These are phyloP conservation scores for Zymoseptoria ardabiliae DNA, from an alignment of 2,329 filamentous ascomycete species.

Conservation along the genomic window DNA sequence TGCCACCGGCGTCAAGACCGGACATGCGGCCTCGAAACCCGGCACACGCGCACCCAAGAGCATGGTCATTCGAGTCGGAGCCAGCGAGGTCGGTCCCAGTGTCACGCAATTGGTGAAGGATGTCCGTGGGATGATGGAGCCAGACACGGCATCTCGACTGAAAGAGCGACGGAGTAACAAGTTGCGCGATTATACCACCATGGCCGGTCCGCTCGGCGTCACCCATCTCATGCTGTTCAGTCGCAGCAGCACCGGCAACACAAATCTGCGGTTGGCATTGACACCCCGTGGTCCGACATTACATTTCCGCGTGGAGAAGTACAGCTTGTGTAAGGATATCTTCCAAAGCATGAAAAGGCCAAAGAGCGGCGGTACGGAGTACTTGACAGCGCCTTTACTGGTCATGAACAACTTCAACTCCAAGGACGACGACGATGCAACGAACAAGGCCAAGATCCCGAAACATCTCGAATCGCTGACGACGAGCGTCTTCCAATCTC, in stretches of 20 bases:
- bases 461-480: constrained; percentile 89
- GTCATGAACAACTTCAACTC: constrained; percentile 98
- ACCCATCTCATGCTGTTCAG: constrained; percentile 92
- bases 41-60: constrained; percentile 72
- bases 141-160: constrained; percentile 78
- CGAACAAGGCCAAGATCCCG: constrained; percentile 54
- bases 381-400: constrained; percentile 75
- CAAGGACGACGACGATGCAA: constrained; percentile 34
- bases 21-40: constrained; percentile 45
- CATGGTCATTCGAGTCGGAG: constrained; percentile 97
- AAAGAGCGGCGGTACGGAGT: constrained; percentile 71
- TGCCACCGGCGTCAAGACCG: constrained; percentile 41
- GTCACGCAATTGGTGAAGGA: constrained; percentile 88
- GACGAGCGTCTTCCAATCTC: constrained; percentile 89
- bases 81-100: constrained; percentile 84
- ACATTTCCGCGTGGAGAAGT: constrained; percentile 89
- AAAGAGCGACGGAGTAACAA: constrained; percentile 86
- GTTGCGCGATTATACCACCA: constrained; percentile 84
- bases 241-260: constrained; percentile 80
- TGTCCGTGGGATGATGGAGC: constrained; percentile 90
- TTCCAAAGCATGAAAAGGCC: constrained; percentile 76
- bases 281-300: constrained; percentile 87
- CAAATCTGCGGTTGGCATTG: constrained; percentile 79
- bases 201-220: constrained; percentile 90
- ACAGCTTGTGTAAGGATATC: constrained; percentile 88